phyloP scores from a whole-genome alignment of 345 rosid genomes.

The Murraya koenigii region DNA sequence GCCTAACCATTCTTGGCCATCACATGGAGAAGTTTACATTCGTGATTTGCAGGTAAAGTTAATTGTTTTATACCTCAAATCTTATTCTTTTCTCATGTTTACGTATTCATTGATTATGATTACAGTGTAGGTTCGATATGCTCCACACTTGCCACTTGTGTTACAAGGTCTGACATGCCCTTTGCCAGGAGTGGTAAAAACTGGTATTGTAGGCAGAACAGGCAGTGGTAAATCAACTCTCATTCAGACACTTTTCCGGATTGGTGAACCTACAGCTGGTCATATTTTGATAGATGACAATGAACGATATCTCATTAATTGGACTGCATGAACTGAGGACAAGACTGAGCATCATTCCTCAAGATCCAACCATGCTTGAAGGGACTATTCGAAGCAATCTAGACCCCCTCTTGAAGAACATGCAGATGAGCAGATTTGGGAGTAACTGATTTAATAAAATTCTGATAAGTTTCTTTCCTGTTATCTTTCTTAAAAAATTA shows the following conservation, averaged over 20 bases:
- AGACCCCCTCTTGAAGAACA: conserved; percentile 87
- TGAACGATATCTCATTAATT: conserved; percentile 55
- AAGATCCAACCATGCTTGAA: conserved; percentile 94
- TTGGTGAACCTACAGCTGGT: conserved; percentile 74
- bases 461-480: too few relatives aligned
- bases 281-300: conserved; percentile 67
- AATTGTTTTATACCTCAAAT: not conserved
- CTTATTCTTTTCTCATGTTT: conserved; percentile 1
- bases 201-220: conserved; percentile 92
- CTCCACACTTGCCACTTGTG: conserved; percentile 80
- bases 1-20: conserved; percentile 63
- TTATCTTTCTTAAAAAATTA: not conserved
- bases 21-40: conserved; percentile 52
- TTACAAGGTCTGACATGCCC: conserved; percentile 73
- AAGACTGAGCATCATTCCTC: conserved; percentile 83
- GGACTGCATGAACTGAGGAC: conserved; percentile 82
- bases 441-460: conserved; percentile 29
- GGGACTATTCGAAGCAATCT: conserved; percentile 80
- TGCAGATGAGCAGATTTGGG: conserved; percentile 84
- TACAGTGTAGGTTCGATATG: conserved; percentile 60
- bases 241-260: conserved; percentile 76
- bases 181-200: conserved; percentile 65
- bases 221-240: conserved; percentile 92
- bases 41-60: conserved; percentile 55
- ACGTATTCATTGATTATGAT: not conserved